Percentiles rank a stretch among this genome's conserved stretches.
These are phyloP conservation scores for Biscutella laevigata DNA, from an alignment of 441 rosid genomes.

Conservation along the genomic window DNA sequence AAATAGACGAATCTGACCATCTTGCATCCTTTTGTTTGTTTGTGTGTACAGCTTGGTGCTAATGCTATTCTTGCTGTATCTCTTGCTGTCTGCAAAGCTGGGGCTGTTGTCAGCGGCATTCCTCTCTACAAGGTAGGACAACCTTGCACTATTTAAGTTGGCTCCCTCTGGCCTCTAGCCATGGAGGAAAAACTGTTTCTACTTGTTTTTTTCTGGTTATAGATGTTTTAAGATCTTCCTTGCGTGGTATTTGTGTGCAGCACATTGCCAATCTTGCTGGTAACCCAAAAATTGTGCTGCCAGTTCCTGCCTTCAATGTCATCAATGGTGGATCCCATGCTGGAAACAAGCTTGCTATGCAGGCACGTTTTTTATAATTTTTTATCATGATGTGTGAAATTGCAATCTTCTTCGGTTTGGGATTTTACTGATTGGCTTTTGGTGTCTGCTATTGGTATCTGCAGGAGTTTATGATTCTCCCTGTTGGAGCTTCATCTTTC, in stretches of 20 bases:
- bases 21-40: not conserved
- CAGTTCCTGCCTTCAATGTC: constrained; percentile 97
- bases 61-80: constrained; percentile 93
- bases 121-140: constrained; percentile 77
- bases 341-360: constrained; percentile 97
- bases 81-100: constrained; percentile 94
- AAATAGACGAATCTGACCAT: not conserved
- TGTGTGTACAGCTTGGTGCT: constrained; percentile 70
- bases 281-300: constrained; percentile 73
- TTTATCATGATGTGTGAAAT: not conserved
- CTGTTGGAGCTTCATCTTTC: constrained; percentile 78
- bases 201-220: not conserved
- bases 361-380: constrained; percentile 32
- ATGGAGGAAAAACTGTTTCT: not conserved
- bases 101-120: constrained; percentile 66
- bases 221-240: not conserved
- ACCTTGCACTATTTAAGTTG: not conserved
- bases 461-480: constrained; percentile 96
- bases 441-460: constrained; percentile 9
- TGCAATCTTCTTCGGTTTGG: not conserved
- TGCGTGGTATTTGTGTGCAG: constrained; percentile 34
- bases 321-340: constrained; percentile 98
- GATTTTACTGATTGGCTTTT: constrained; percentile 5
- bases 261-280: constrained; percentile 93
- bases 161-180: not conserved